phyloP scores from a whole-genome alignment of 2,329 filamentous ascomycete genomes.

The Venturia aucupariae region DNA sequence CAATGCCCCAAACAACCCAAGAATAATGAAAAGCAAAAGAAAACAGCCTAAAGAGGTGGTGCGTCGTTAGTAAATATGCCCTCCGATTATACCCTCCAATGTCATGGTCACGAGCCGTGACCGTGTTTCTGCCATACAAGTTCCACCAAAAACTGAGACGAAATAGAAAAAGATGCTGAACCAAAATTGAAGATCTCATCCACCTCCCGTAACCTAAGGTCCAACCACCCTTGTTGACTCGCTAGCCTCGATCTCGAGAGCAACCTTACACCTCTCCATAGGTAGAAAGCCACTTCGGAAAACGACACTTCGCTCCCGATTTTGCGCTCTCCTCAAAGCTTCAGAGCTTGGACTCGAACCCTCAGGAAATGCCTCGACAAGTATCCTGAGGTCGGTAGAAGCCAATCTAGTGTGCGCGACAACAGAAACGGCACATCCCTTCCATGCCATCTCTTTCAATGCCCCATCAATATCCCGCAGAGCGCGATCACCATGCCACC shows the following conservation, averaged over 20 bases:
- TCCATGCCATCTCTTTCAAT: not conserved
- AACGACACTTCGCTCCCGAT: not conserved
- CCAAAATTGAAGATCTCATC: no score
- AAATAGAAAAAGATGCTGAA: not conserved
- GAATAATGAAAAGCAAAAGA: no score
- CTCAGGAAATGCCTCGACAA: not conserved
- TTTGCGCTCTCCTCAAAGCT: not conserved
- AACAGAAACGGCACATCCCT: not conserved
- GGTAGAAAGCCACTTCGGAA: not conserved
- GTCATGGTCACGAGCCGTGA: no score
- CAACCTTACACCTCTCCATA: not conserved
- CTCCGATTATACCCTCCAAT: not conserved
- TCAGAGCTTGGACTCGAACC: not conserved
- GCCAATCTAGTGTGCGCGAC: not conserved
- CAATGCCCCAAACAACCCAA: no score
- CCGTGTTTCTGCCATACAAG: no score
- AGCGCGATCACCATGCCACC: not conserved
- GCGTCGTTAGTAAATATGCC: not conserved
- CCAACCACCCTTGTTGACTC: not conserved
- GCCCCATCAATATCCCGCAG: conserved; percentile 6
- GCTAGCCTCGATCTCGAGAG: not conserved
- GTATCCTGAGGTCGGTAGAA: not conserved
- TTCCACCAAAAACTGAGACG: not conserved
- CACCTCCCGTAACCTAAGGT: not conserved
- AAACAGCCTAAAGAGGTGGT: not conserved